A percentile compares a stretch with the other conserved stretches of the same genome.
Evolutionary conservation across 805 yeast genomes (phyloP).

Genomic region (Cyberlindnera mississippiensis): DNA sequence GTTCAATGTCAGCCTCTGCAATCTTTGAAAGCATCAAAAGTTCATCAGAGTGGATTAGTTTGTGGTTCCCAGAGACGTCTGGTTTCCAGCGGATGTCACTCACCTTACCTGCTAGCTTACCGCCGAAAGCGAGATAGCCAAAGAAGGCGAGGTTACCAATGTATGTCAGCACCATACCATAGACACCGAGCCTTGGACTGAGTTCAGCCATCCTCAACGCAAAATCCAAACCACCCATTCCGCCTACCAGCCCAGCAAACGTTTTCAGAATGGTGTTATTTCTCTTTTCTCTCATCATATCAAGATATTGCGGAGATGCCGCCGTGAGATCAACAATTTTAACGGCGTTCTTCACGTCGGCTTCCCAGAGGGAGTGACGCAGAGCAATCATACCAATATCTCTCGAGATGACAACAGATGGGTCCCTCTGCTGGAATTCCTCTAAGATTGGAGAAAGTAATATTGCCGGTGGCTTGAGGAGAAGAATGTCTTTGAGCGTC

Average conservation of each 20-base stretch:
- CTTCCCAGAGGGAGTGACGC: conserved; percentile 15
- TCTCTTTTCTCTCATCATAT: conserved; percentile 31
- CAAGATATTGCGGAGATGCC: conserved; percentile 50
- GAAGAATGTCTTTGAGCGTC: conserved; percentile 1
- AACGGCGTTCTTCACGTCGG: conserved; percentile 38
- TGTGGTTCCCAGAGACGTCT: conserved; percentile 59
- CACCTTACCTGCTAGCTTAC: conserved; percentile 49
- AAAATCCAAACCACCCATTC: conserved; percentile 44
- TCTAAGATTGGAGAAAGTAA: conserved; percentile 7
- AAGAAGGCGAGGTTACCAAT: conserved; percentile 44
- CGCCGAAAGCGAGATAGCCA: conserved; percentile 44
- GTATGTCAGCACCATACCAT: conserved; percentile 47
- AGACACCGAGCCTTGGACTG: conserved; percentile 30
- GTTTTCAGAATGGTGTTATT: conserved; percentile 32
- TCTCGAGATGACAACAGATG: neutral
- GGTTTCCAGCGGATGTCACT: conserved; percentile 56
- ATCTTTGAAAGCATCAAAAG: conserved; percentile 61
- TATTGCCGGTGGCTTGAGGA: conserved; percentile 9
- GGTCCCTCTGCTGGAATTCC: conserved; percentile 6
- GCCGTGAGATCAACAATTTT: conserved; percentile 57
- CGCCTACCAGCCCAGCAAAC: conserved; percentile 31
- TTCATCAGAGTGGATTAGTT: conserved; percentile 66
- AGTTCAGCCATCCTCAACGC: conserved; percentile 31
- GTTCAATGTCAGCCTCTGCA: conserved; percentile 51
- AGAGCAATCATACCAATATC: conserved; percentile 9